Conservation (phyloP, 495 filamentous ascomycete genomes). For the Penicillium subrubescens region DNA sequence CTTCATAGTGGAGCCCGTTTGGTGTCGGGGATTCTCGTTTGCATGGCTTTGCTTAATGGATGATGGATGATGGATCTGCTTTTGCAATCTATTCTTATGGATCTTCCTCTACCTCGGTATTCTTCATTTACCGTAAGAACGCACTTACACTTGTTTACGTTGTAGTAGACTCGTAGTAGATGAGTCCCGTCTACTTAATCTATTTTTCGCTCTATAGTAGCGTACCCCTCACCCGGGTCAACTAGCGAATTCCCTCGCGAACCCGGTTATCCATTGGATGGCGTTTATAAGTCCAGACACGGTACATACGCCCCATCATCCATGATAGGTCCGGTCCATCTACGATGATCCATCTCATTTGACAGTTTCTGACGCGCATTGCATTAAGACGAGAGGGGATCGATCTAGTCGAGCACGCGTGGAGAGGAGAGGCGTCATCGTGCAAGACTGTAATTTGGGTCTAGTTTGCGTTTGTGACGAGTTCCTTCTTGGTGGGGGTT, state of each 20-base stretch:
- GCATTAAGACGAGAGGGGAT: not conserved
- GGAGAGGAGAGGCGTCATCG: not conserved
- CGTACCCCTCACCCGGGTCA: not conserved
- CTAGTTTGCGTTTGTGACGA: not conserved
- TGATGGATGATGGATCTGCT: too few relatives aligned
- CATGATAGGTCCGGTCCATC: too few relatives aligned
- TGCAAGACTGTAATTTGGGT: not conserved
- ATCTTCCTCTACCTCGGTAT: not conserved
- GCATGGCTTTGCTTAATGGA: not conserved
- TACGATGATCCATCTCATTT: not conserved
- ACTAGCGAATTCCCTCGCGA: not conserved
- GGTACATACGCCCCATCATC: too few relatives aligned
- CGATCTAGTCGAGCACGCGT: not conserved
- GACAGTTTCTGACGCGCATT: conserved; percentile 7
- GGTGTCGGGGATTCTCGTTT: not conserved
- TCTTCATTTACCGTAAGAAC: too few relatives aligned
- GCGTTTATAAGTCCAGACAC: not conserved
- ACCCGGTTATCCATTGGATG: not conserved
- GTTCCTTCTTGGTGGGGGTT: not conserved
- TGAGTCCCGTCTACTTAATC: too few relatives aligned
- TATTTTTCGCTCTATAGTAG: not conserved
- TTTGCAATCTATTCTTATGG: too few relatives aligned
- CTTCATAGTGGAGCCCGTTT: not conserved
- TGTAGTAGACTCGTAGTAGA: too few relatives aligned
- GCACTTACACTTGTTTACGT: too few relatives aligned